phyloP scores from a whole-genome alignment of 2,329 filamentous ascomycete species.

The Escovopsis sp. region DNA sequence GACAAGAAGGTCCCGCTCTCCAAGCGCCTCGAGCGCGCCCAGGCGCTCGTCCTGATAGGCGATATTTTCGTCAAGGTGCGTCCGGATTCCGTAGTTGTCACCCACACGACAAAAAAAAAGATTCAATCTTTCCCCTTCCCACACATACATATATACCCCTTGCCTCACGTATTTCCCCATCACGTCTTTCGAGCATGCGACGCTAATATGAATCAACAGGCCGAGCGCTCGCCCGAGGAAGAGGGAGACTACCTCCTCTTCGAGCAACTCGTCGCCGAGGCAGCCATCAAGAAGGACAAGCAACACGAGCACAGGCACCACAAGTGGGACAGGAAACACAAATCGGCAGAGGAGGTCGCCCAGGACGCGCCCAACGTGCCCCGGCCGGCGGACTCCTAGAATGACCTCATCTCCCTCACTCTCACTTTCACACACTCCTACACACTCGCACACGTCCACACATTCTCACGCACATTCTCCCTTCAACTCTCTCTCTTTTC shows the following conservation, averaged over 20 bases:
- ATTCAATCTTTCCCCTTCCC: neutral
- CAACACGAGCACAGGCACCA: conserved; percentile 56
- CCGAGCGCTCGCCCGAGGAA: conserved; percentile 79
- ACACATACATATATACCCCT: neutral
- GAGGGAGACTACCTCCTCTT: conserved; percentile 98
- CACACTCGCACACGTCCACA: too few species aligned
- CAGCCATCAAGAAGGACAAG: conserved; percentile 86
- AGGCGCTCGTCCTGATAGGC: conserved; percentile 76
- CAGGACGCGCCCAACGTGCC: conserved; percentile 13
- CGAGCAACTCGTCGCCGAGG: conserved; percentile 93
- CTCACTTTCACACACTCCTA: too few species aligned
- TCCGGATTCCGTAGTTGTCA: too few species aligned
- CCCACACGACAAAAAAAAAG: too few species aligned
- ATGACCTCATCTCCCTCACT: too few species aligned
- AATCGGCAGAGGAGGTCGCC: conserved; percentile 13
- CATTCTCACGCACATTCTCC: too few species aligned
- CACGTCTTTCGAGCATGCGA: neutral
- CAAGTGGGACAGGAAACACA: conserved; percentile 28
- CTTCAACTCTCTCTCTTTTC: neutral
- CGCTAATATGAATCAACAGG: conserved; percentile 33
- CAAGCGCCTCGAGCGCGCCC: conserved; percentile 81
- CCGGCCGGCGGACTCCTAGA: conserved; percentile 4
- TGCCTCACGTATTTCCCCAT: too few species aligned
- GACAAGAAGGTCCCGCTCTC: conserved; percentile 61
- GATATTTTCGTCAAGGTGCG: conserved; percentile 83